Base-by-base conservation (phyloP, 2,329 filamentous ascomycete species). In the Penicillium psychrosexuale region DNA sequence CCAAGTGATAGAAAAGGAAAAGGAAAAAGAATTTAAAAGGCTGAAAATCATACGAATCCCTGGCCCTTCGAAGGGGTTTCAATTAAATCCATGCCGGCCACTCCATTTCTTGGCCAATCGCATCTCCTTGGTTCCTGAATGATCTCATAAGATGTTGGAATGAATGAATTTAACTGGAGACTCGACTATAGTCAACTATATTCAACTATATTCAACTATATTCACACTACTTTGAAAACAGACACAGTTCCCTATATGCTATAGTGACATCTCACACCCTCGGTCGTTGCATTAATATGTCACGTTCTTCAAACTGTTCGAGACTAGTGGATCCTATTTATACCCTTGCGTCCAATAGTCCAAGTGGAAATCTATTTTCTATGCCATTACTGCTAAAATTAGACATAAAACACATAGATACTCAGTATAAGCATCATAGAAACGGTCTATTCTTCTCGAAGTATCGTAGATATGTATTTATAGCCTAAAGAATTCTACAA, bases 31-130 rank as follows among this genome's bases (percentile, higher is more conserved):
- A 45, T n/a, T 42, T 36, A 19, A 34, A 22, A 46, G 24, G 43
- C 37, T 33, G 28, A 53, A 45, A 45, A 9, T 38, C 5, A 17
- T 47, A 40, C 8, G 28, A 30, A 40, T 34, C 19, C 27, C 5
- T 28, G 30, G 13, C 47, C 51, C 39, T 54, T 50, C 15, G 39
- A 51, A 45, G 52, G 52, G 52, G 52, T 31, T 53, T 36, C 37
- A 43, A 49, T 49, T 39, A 45, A 54, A 37, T 54, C 47, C 52
- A 54, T 54, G 50, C 52, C 52, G 47, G 52, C 52, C 52, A 54
- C 52, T 51, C n/a, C 17, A 51, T 39, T 51, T 54, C 52, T 51
- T 50, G 47, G 47, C 52, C 40, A 54, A 49, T 49, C n/a, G 45
- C 36, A 31, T 33, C 12, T 30, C 36, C 39, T 31, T 53, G 37